These are phyloP conservation scores for Naematelia aurantialba DNA, from an alignment of 768 basidiomycete species.

Conservation along the genomic window DNA sequence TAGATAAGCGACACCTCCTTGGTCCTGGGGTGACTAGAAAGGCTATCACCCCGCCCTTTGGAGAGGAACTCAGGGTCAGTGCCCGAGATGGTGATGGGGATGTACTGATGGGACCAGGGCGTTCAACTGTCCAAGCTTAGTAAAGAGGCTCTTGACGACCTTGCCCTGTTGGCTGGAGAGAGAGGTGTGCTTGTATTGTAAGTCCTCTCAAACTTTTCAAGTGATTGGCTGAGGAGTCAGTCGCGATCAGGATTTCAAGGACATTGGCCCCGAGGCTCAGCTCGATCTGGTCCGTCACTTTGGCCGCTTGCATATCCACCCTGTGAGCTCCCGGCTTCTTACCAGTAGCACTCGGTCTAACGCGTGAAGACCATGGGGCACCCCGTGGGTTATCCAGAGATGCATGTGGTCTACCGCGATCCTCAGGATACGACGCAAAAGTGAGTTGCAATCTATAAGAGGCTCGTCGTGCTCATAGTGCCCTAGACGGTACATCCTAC, in stretches of 20 bases:
- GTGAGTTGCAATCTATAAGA: too few species aligned
- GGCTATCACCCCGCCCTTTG: conserved; percentile 6
- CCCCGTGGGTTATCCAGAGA: conserved; percentile 54
- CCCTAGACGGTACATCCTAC: neutral
- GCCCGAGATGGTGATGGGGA: neutral
- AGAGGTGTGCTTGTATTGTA: conserved; percentile 57
- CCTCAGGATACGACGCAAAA: conserved; percentile 49
- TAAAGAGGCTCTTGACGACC: conserved; percentile 59
- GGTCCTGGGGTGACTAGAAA: neutral
- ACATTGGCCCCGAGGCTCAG: conserved; percentile 57
- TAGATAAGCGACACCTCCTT: conserved; percentile 9
- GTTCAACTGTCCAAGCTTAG: conserved; percentile 55
- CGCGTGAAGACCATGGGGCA: conserved; percentile 45
- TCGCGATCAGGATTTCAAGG: conserved; percentile 55
- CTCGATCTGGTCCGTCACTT: conserved; percentile 54
- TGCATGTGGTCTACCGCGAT: conserved; percentile 60
- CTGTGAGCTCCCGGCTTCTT: conserved; percentile 15
- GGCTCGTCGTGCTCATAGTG: too few species aligned
- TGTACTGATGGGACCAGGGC: conserved; percentile 36
- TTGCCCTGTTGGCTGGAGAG: conserved; percentile 58
- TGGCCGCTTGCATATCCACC: neutral
- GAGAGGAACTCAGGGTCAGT: conserved; percentile 11
- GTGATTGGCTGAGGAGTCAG: neutral
- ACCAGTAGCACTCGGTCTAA: too few species aligned
- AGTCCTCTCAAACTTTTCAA: conserved; percentile 4